Evolutionary conservation across 768 basidiomycete species (phyloP), one percentile per base, ranked within the genome.

Genomic region (Agrocybe pediades): DNA sequence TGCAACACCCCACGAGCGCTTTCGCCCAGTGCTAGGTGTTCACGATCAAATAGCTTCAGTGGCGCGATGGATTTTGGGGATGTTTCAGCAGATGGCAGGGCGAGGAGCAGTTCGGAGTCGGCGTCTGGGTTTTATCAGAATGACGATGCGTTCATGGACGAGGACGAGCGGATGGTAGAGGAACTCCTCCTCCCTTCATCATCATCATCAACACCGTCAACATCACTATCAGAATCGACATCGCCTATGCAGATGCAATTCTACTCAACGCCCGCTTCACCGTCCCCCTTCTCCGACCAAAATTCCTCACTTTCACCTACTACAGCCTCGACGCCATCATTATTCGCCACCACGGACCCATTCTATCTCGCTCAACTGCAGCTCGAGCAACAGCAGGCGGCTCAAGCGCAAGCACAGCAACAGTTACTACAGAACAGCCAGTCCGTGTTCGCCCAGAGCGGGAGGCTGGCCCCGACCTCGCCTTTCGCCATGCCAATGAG

Each of bases 281-380:
- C 48, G 8, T 8, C 17, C 1, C 41, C 40, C 11, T 26, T 41
- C 3, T 26, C 39, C 41, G 16, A 26, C 19, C 40, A 45, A n/a
- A 26, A 29, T 27, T 47, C 33, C 9, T 39, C 55, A 27, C 45
- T 51, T 20, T 40, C 43, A 4, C 16, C 23, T 3, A n/a, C 13
- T 15, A 15, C 33, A 5, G 49, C 55, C 0, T 51, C 55, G n/a
- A 51, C 55, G 11, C 55, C 55, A 3, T 56, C 55, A 5, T 9
- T 51, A 11, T 56, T 56, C 26, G 39, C 55, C 6, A 41, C 44
- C 16, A 56, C 55, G 6, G 55, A 56, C 39, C 55, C 55, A 4
- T 56, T 56, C 17, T 56, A 56, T 19, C 44, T 56, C 11, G 55
- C 55, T 15, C 55, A 56, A 17, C 27, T 56, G 7, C 49, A 56